Base-by-base conservation (phyloP, 2,329 filamentous ascomycete species). In the Sporothrix schenckii region DNA sequence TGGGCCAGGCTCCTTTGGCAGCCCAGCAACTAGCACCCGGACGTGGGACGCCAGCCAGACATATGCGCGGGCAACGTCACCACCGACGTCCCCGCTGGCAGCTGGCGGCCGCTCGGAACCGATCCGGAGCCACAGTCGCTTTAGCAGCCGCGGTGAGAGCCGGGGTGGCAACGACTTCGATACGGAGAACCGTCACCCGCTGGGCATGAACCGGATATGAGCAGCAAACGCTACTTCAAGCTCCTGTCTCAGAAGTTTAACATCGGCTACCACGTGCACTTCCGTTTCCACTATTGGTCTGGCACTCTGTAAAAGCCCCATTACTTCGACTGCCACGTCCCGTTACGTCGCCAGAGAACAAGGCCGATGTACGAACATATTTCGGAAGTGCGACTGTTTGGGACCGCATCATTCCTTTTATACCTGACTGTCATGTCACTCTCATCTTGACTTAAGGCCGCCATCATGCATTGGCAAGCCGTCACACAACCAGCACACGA, bases 121-220 rank as follows among this genome's bases (percentile, higher is more conserved):
- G 2, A 63, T 70, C 21, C 71, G 70, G 30, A 73, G 70, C 58
- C 68, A 67, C 65, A 56, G 41, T 50, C 71, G 76, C 44, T 74
- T 65, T 14, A 54, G 63, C 52, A 61, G 66, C 75, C 54, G 70
- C 30, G 53, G 68, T 27, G 61, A 61, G 21, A 53, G 66, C 53
- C 47, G 65, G 10, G 61, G 27, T 19, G 52, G 54, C 34, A 52
- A 67, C 21, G 69, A 75, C 72, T 68, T 69, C 73, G 61, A 74
- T n/a, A 74, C 80, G 58, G 80, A 82, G 63, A 79, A 81, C 68
- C 82, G 86, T 77, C 85, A 88, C 75, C 85, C 86, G 3, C 78
- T 88, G 27, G 83, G 81, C 69, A 86, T 88, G 84, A 87, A 88
- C 77, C 81, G 82, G 75, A 83, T 87, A 80, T 85, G 52, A 72